These are phyloP conservation scores for Phaeosphaeriaceae sp. DNA, from an alignment of 2,329 filamentous ascomycete genomes.

Conservation along the genomic window DNA sequence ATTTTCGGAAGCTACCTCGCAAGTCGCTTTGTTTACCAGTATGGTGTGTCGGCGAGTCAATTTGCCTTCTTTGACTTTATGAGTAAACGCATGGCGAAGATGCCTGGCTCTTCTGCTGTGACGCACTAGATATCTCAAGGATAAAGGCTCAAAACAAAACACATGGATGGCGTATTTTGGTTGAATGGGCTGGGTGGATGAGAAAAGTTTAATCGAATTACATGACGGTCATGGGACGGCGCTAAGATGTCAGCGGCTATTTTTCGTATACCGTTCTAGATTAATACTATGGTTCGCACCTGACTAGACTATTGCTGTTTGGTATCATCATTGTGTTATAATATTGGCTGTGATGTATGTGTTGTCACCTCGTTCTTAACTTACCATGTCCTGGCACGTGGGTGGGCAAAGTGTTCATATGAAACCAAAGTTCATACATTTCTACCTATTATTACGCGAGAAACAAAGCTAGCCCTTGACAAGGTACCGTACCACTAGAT, in stretches of 20 bases:
- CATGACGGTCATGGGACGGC: neutral
- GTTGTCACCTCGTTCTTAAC: neutral
- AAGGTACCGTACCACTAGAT: too few species aligned
- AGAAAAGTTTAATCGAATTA: too few species aligned
- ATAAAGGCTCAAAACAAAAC: neutral
- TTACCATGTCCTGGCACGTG: neutral
- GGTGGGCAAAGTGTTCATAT: too few species aligned
- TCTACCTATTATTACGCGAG: neutral
- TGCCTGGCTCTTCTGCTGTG: conserved; percentile 1
- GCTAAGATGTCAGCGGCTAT: neutral
- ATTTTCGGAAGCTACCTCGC: conserved; percentile 97
- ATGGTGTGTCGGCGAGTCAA: conserved; percentile 89
- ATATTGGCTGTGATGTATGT: neutral
- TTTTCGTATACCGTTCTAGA: neutral
- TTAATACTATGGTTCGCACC: neutral
- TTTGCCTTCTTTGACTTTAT: conserved; percentile 98
- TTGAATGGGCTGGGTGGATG: too few species aligned
- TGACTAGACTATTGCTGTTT: neutral
- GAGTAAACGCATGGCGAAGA: conserved; percentile 56
- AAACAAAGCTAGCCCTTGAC: neutral
- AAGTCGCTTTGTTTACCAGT: conserved; percentile 94
- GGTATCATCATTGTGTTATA: too few species aligned
- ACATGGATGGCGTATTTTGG: too few species aligned
- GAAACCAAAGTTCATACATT: too few species aligned
- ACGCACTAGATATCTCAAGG: neutral